Base-by-base conservation (phyloP, 1,284 basidiomycete genomes). In the Golubevia sp. region DNA sequence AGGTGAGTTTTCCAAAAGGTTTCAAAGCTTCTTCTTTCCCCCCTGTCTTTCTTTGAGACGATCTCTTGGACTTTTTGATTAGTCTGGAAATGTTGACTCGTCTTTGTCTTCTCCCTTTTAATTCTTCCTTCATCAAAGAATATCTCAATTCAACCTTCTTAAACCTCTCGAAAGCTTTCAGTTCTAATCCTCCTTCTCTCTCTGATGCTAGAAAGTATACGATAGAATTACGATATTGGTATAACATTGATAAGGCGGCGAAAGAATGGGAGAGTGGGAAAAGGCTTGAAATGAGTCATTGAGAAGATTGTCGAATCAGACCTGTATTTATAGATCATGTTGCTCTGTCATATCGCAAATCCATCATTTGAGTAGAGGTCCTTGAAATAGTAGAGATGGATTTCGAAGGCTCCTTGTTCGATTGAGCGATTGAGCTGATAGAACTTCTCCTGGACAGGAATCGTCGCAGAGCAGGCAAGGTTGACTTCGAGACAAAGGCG, bases 191-290 rank as follows among this genome's bases (percentile, higher is more conserved):
- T 27, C 64, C 68, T 1, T 66, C 79, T 51, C 52, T 69, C 20
- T 67, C 68, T 26, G 62, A 58, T 18, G 71, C 76, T 1, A 58
- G 66, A 11, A 44, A 69, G 54, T 68, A 72, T 1, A 68, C 74
- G 0, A 64, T 80, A 27, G 66, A 77, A 60, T 61, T 82, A 62
- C 68, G 79, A 2, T 82, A 82, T 56, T 82, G 79, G 79, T 73
- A 64, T 26, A 82, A 82, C 56, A 82, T 82, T 53, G 77, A 77
- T 3, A 74, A 77, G 59, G 77, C 79, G 2, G 70, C 75, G 2
- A 63, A 71, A 20, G 79, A 82, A 55, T 80, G 79, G 77, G 67
- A 67, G 50, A 75, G 72, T 4, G 76, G 76, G n/a, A 67, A 73
- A 55, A 58, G 71, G 18, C 68, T 79, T 54, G 77, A 79, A 53